Evolutionary conservation across 1,284 basidiomycete genomes (phyloP).

Genomic region (Cryptococcus sp.): DNA sequence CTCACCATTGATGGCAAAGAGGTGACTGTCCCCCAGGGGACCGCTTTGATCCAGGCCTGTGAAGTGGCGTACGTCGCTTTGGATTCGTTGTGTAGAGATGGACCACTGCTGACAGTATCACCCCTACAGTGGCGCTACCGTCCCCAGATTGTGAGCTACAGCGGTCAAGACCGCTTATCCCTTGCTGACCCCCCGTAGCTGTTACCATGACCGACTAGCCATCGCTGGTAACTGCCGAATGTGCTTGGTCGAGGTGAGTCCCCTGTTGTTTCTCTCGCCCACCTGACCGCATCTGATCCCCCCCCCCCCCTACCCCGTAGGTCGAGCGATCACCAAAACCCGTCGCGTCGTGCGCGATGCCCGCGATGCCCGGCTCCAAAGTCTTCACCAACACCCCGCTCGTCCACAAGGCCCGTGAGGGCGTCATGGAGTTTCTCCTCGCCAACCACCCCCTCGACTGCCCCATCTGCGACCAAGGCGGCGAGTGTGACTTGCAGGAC

Average conservation of each 20-base stretch:
- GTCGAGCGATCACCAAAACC: conserved; percentile 88
- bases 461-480: conserved; percentile 97
- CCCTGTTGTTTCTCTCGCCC: background rate
- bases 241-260: conserved; percentile 88
- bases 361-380: conserved; percentile 93
- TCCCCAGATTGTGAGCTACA: conserved; percentile 42
- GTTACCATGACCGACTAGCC: conserved; percentile 60
- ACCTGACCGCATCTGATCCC: no score
- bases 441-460: conserved; percentile 98
- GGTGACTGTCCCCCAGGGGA: conserved; percentile 87
- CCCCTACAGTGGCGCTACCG: conserved; percentile 22
- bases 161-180: background rate
- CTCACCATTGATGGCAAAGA: conserved; percentile 89
- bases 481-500: conserved; percentile 98
- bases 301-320: no score
- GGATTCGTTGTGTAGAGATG: background rate
- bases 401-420: conserved; percentile 87
- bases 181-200: conserved; percentile 45
- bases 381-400: conserved; percentile 94
- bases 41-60: conserved; percentile 95
- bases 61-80: conserved; percentile 45
- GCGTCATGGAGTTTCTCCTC: conserved; percentile 98
- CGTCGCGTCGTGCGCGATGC: conserved; percentile 78
- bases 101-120: background rate
- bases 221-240: conserved; percentile 96